Evolutionary conservation across 768 basidiomycete species (phyloP).

Genomic region (Podaxis sp.): DNA sequence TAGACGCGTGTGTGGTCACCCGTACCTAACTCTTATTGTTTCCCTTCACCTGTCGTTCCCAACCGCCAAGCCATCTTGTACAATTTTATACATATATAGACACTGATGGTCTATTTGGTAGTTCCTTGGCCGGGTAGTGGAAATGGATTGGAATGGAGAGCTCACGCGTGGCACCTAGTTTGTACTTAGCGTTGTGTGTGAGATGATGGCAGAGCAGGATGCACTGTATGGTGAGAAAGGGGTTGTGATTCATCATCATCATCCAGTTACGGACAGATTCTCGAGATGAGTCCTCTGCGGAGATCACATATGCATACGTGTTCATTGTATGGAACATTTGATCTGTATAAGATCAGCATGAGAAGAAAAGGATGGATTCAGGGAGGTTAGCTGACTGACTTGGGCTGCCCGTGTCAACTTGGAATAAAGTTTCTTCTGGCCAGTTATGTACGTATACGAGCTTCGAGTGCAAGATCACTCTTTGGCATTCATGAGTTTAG

Average conservation of each 20-base stretch:
- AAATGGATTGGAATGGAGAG: conserved; percentile 5
- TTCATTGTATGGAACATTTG: background rate
- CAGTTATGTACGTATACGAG: background rate
- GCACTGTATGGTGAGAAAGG: background rate
- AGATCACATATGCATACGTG: background rate
- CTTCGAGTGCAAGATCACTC: background rate
- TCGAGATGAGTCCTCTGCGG: background rate
- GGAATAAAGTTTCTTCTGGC: background rate
- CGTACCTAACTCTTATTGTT: conserved; percentile 13
- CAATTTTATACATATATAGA: conserved; percentile 3
- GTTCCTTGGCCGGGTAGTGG: background rate
- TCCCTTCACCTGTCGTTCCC: background rate
- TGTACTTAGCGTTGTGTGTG: background rate
- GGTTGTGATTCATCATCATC: background rate
- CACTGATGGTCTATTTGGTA: conserved; percentile 1
- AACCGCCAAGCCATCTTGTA: background rate
- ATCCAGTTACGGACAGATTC: background rate
- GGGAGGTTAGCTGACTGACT: background rate
- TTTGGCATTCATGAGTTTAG: background rate
- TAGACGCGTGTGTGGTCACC: background rate
- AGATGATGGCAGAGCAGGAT: background rate
- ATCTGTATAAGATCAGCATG: background rate
- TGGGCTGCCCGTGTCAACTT: background rate
- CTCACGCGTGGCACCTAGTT: background rate
- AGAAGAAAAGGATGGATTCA: background rate